Base-by-base conservation (phyloP, 257 asterid genomes). In the Solanum pinnatisectum region DNA sequence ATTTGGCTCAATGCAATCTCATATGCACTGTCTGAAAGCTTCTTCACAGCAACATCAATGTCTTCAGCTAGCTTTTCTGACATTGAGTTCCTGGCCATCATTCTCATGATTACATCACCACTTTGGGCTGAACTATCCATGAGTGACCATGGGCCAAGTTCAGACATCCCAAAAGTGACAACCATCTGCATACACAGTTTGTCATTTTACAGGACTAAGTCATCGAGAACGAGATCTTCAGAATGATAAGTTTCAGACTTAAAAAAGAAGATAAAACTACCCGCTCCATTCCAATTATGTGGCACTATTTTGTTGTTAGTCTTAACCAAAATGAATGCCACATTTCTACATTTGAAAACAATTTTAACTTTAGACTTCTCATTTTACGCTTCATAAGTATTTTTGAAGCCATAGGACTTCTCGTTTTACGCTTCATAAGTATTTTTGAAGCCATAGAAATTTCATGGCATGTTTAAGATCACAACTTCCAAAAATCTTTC, bases 21-120 rank as follows among this genome's bases (percentile, higher is more conserved):
- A 83, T 97, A 97, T 9, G 99, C 99, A 39, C 89, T 91, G 14
- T 96, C 98, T 6, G 98, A 93, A 49, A 96, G 87, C 92, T 86
- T 93, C 96, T 97, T 97, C 30, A 97, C 93, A 12, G 99, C 98
- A 27, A 90, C 84, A 88, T 97, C 99, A 49, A 97, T 97, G 89
- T 96, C 99, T 96, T 96, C 97, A 2, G 99, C 98, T 22, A 96
- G 99, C 93, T 71, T 96, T 88, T 96, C 99, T 0, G 99, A 97
- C 98, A 97, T 97, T 2, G 98, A 96, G 83, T 96, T 96, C 89
- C 99, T 91, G 6, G 99, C 98, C 99, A 95, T 96, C 99, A 96
- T 96, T 91, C 98, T 93, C 98, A 95, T 95, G 84, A 96, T 94
- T 83, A 96, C 94, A 87, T 96, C 99, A n/a, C 87, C 95, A 77